phyloP scores from a whole-genome alignment of 495 filamentous ascomycete genomes.

The Neurospora terricola region DNA sequence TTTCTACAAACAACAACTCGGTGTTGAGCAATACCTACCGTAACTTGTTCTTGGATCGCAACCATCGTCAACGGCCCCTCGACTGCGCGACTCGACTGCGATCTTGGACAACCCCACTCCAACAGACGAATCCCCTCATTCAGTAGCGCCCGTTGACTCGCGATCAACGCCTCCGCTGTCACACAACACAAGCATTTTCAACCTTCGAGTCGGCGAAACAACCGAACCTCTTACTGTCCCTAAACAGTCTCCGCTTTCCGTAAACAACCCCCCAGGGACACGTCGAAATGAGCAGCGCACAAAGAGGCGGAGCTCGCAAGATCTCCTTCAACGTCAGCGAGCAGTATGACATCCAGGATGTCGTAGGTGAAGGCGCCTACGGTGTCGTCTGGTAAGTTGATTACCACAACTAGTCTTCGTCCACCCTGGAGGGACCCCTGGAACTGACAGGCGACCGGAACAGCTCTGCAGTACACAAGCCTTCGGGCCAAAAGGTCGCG shows the following conservation, averaged over 20 bases:
- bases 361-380: slow-evolving; percentile 97
- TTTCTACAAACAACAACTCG: not conserved
- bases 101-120: not conserved
- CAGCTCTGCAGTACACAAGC: slow-evolving; percentile 97
- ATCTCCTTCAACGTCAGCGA: slow-evolving; percentile 99
- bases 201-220: not conserved
- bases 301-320: slow-evolving; percentile 62
- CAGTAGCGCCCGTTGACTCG: not conserved
- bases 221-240: not conserved
- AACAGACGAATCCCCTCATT: not conserved
- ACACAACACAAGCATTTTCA: not conserved
- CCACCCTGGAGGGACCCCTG: not conserved
- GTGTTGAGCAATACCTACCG: not conserved
- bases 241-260: slow-evolving; percentile 10
- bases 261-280: not conserved
- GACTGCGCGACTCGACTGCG: not conserved
- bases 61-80: not conserved
- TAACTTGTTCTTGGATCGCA: not conserved
- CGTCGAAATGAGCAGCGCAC: slow-evolving; percentile 23
- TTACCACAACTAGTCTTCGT: not conserved
- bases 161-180: not conserved
- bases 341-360: slow-evolving; percentile 99
- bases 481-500: slow-evolving; percentile 95
- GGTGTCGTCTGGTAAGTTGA: slow-evolving; percentile 89
- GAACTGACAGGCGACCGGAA: not conserved